phyloP scores from a whole-genome alignment of 225 moss, liverwort and hornwort genomes.

The Polytrichum commune region DNA sequence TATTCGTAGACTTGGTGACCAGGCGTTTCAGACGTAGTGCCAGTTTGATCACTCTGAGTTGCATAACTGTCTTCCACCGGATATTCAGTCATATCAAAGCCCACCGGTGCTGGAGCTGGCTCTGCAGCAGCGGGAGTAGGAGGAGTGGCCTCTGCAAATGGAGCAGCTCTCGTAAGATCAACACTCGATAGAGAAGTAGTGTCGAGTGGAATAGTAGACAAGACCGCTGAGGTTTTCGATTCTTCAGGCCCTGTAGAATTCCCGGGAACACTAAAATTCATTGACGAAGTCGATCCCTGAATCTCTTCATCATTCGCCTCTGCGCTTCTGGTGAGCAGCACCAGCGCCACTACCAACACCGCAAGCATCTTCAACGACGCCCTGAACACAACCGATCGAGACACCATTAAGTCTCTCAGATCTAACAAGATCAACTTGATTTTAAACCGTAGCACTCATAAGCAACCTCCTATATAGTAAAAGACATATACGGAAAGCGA shows the following conservation, averaged over 20 bases:
- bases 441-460: too few relatives aligned
- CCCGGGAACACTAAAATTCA: neutral
- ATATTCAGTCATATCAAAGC: neutral
- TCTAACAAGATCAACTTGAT: too few relatives aligned
- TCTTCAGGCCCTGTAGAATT: neutral
- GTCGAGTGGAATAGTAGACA: neutral
- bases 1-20: neutral
- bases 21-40: neutral
- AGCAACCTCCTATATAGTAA: too few relatives aligned
- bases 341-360: slow-evolving; percentile 15
- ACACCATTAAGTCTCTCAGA: too few relatives aligned
- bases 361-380: slow-evolving; percentile 23
- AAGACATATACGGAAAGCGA: too few relatives aligned
- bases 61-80: neutral
- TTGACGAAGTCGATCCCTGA: neutral
- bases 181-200: neutral
- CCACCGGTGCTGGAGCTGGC: neutral
- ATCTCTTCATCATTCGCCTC: neutral
- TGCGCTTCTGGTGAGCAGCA: slow-evolving; percentile 15
- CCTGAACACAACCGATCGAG: slow-evolving; percentile 6
- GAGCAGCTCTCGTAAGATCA: neutral
- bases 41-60: neutral
- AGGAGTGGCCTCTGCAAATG: neutral
- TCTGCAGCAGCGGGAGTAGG: neutral
- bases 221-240: neutral